phyloP scores from a whole-genome alignment of 805 yeast genomes.

The Torulaspora delbrueckii region DNA sequence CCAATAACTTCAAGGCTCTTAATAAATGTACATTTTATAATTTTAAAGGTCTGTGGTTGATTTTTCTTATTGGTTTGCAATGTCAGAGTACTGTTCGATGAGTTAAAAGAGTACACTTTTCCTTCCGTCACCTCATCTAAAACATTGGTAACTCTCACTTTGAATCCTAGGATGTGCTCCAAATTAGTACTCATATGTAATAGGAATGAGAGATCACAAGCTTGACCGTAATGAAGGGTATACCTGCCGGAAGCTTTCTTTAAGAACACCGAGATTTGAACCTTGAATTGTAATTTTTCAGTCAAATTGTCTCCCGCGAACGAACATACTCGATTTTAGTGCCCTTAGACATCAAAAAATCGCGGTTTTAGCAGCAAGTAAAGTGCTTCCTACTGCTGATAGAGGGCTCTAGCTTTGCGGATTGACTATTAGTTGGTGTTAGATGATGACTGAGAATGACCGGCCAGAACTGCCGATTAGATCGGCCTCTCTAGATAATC shows the following conservation, averaged over 20 bases:
- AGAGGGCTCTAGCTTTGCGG: background rate
- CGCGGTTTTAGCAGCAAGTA: background rate
- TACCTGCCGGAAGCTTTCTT: background rate
- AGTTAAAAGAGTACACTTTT: constrained; percentile 55
- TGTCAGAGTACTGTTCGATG: constrained; percentile 38
- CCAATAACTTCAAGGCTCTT: constrained; percentile 47
- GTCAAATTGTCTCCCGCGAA: constrained; percentile 2
- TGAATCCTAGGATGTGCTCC: constrained; percentile 33
- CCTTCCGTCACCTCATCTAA: constrained; percentile 59
- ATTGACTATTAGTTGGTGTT: background rate
- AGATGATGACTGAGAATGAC: constrained; percentile 7
- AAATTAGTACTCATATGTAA: constrained; percentile 28
- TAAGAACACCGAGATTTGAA: background rate
- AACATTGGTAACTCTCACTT: constrained; percentile 57
- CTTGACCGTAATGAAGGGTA: background rate
- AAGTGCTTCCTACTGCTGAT: background rate
- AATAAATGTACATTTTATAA: constrained; percentile 55
- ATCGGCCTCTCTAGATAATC: constrained; percentile 18
- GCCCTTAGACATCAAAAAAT: background rate
- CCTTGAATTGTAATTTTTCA: background rate
- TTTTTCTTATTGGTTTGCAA: constrained; percentile 26
- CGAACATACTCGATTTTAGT: background rate
- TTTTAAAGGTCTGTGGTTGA: constrained; percentile 38
- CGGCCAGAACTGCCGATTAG: constrained; percentile 12
- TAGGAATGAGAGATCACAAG: background rate